phyloP scores from a whole-genome alignment of 306 rosid genomes.

The Hylodesmum podocarpum region DNA sequence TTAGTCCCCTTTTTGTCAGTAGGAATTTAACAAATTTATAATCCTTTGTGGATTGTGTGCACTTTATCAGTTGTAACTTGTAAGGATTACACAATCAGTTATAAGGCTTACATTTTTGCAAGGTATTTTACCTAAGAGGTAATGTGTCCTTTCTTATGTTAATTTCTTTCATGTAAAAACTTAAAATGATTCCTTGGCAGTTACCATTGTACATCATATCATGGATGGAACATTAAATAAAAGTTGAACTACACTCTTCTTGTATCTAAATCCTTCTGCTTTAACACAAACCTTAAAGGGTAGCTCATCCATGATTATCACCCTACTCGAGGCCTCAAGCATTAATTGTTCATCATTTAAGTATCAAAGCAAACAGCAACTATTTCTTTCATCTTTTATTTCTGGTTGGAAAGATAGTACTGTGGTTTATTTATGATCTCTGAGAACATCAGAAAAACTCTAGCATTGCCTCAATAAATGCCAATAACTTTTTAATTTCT shows the following conservation, averaged over 20 bases:
- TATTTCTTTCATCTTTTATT: background rate
- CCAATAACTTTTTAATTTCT: background rate
- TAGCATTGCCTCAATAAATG: slow-evolving; percentile 2
- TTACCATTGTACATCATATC: background rate
- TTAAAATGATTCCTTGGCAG: background rate
- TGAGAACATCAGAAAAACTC: background rate
- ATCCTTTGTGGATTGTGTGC: background rate
- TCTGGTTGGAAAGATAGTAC: background rate
- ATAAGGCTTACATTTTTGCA: background rate
- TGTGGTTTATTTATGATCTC: background rate
- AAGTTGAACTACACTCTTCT: background rate
- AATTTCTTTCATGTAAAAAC: background rate
- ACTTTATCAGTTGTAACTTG: too few relatives aligned
- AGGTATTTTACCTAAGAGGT: background rate
- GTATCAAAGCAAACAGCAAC: slow-evolving; percentile 13
- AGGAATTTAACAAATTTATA: background rate
- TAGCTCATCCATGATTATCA: background rate
- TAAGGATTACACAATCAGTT: background rate
- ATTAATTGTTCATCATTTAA: background rate
- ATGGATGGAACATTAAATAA: background rate
- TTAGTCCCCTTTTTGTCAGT: background rate
- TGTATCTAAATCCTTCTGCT: background rate
- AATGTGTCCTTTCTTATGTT: background rate
- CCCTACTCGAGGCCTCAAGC: background rate
- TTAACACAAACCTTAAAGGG: background rate